Evolutionary conservation across 2,329 filamentous ascomycete species (phyloP), one percentile per base, ranked within the genome.

Genomic region (Penicillium brasilianum): DNA sequence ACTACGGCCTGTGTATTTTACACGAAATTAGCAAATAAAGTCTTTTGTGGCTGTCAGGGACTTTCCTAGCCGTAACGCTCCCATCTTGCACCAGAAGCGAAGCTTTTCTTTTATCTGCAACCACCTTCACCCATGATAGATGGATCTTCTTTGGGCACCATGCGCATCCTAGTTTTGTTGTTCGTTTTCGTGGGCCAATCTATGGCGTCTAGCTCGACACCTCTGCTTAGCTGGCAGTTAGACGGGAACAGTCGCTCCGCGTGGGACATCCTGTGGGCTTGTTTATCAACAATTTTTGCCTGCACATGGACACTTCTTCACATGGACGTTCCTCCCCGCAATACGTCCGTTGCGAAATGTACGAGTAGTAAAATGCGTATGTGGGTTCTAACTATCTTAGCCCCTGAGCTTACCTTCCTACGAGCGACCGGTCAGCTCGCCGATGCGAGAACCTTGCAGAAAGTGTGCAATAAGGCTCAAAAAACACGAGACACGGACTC

Each of bases 241-340:
- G 56, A 61, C 36, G 62, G 49, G 16, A 57, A 55, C 22, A 49
- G 39, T 25, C 59, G 63, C 13, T 64, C 61, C 22, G 56, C 48
- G 28, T 66, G 59, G 61, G 66, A 63, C 16, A 68, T 69, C 30
- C 16, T 68, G 16, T 64, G 65, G 67, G 43, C 59, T 16, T 66
- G 63, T 49, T 41, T 66, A 11, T 56, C 59, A 10, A 60, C 56
- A 44, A 66, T 68, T 4, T 44, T 67, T 54, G 63, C 64, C 20
- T 66, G 67, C 25, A 67, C 57, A 20, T 68, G 62, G 59, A 63
- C 66, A 10, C 28, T 50, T 4, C 58, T 66, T 9, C 64, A 67
- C 28, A 28, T n/a, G 22, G 22, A 25, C 28, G 20, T 49, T 8
- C 37, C 37, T 39, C 37, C 37, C 16, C 37, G 37, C 37, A 39